phyloP scores from a whole-genome alignment of 768 basidiomycete species.

The Boletus tomentosulus region DNA sequence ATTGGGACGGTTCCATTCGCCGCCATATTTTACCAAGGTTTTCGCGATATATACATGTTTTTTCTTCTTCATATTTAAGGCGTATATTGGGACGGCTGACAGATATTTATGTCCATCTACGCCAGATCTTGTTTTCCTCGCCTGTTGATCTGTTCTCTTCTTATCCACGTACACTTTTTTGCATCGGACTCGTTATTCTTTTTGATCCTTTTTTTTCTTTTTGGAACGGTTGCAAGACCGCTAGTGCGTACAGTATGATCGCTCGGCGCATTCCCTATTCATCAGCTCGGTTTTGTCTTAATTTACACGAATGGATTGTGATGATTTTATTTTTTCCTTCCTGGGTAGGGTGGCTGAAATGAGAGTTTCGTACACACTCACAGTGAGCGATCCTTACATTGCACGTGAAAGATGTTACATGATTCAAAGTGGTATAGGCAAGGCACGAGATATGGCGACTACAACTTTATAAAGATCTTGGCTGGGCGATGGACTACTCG shows the following conservation, averaged over 20 bases:
- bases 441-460: too few species aligned
- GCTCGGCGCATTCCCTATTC: slow-evolving; percentile 20
- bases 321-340: neutral
- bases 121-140: slow-evolving; percentile 11
- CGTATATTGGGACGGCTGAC: slow-evolving; percentile 24
- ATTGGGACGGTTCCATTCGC: slow-evolving; percentile 28
- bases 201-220: slow-evolving; percentile 4
- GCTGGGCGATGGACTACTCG: too few species aligned
- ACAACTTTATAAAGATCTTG: too few species aligned
- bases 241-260: slow-evolving; percentile 20
- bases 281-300: neutral
- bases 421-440: too few species aligned
- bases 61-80: slow-evolving; percentile 22
- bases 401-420: too few species aligned
- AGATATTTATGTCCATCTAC: slow-evolving; percentile 31
- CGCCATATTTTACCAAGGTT: slow-evolving; percentile 13
- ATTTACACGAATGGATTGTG: slow-evolving; percentile 16
- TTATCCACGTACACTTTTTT: slow-evolving; percentile 4
- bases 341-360: too few species aligned
- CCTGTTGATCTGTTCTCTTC: neutral
- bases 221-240: slow-evolving; percentile 19
- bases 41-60: slow-evolving; percentile 14
- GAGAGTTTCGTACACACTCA: too few species aligned
- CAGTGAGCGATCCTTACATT: too few species aligned
- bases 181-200: slow-evolving; percentile 18